Evolutionary conservation across 805 yeast genomes (phyloP), one percentile per base, ranked within the genome.

Genomic region (Metschnikowia proteae): DNA sequence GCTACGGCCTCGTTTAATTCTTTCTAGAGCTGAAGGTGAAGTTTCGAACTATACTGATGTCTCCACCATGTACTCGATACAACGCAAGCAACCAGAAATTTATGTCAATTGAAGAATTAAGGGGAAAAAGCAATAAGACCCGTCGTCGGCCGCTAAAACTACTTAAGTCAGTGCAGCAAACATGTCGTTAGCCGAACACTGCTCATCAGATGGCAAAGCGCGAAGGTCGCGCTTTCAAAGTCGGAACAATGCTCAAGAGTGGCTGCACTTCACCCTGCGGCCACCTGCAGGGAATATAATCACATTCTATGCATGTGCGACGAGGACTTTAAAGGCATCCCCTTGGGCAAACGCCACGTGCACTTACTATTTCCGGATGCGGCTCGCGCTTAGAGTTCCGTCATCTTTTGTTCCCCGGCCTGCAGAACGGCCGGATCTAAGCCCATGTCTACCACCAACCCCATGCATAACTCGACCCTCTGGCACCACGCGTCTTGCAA

Each of bases 291-390:
- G 17, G 28, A 40, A n/a, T 23, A 8, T 13, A 40, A 5, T 23
- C 43, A 29, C 26, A 40, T 31, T 40, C 43, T 31, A 30, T 40
- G 43, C 43, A 32, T 32, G 43, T 40, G 43, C 35, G 43, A 36
- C 32, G 34, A 10, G 33, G 11, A 29, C 13, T 32, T 40, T n/a
- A 23, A 6, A 40, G 29, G 17, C 27, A 6, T 11, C 26, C 34
- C 39, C 22, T 27, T 7, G n/a, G 33, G 33, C 33, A 37, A 25
- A 11, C 29, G 23, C 11, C 36, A 31, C 43, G 8, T n/a, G 22
- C 36, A 30, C 10, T 23, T 7, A 29, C 43, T 29, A 31, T n/a
- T 9, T 40, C 35, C 36, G 32, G 32, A 22, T 27, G 36, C 43
- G 43, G 36, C 23, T 23, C 4, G 36, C 34, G 5, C 13, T 27